Base-by-base conservation (phyloP, 257 asterid species). In the Orobanche coerulescens region DNA sequence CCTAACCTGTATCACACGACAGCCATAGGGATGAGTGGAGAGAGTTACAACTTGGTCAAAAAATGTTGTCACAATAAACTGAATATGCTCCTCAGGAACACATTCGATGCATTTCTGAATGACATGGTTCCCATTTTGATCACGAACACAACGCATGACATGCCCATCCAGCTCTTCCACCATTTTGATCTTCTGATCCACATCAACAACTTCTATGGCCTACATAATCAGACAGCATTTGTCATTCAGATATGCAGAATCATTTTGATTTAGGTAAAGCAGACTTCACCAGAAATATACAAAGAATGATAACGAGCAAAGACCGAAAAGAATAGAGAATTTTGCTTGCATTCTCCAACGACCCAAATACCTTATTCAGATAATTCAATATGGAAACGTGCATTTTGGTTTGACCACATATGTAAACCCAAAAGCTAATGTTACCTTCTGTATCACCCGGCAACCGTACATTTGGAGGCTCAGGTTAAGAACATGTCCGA, bases 391-490 rank as follows among this genome's bases (percentile, higher is more conserved):
- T 46, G 36, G 44, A 60, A 6, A 24, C 9, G 51, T 24, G 34
- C 2, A 7, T 8, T 46, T 20, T 5, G 58, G 33, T 33, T 25
- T 34, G 19, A 58, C 6, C 25, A 54, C 25, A 33, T n/a, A 14
- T 47, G 34, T 11, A 25, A 22, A 54, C 24, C 14, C 61, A 50
- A 46, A n/a, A 47, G 37, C 60, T 16, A 31, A 46, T 22, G 11
- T 50, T 74, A 92, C 98, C 98, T 92, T 92, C 76, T 92, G 98
- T 76, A 92, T 92, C 67, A 92, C 98, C 20, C 98, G 83, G 61
- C 98, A 92, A 44, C 98, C 98, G 64, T 92, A 92, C 98, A 92
- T 92, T 76, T 92, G 98, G 65, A 92, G 96, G 79, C 98, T 86
- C 23, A 86, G 81, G 8, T 81, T 86, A 46, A 92, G 86, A 24